Evolutionary conservation across 192 early-diverging fungal species (phyloP).

Genomic region (Coemansia javaensis): DNA sequence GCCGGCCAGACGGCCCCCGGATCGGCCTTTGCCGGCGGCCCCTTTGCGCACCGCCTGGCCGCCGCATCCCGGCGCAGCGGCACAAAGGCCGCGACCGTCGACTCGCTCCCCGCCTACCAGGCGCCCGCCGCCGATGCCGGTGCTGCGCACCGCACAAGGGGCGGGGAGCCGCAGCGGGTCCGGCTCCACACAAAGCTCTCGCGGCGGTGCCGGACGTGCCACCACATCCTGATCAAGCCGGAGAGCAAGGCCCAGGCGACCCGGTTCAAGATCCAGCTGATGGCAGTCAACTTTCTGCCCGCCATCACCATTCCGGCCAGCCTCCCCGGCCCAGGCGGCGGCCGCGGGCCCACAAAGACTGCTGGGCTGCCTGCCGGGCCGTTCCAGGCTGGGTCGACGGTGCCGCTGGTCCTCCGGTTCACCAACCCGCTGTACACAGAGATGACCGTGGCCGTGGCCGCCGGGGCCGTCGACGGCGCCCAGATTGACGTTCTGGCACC

Average conservation of each 20-base stretch:
- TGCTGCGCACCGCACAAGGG: slow-evolving; percentile 54
- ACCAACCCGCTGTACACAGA: slow-evolving; percentile 76
- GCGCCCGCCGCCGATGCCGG: slow-evolving; percentile 15
- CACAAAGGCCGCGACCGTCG: not conserved
- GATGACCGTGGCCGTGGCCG: slow-evolving; percentile 58
- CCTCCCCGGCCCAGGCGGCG: slow-evolving; percentile 11
- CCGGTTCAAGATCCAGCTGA: slow-evolving; percentile 83
- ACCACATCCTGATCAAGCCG: slow-evolving; percentile 86
- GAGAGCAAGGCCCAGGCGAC: slow-evolving; percentile 86
- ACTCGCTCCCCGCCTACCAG: slow-evolving; percentile 17
- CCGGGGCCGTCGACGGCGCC: slow-evolving; percentile 26
- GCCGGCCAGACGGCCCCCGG: no score
- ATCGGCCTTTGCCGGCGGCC: not conserved
- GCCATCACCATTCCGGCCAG: slow-evolving; percentile 57
- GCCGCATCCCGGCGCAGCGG: not conserved
- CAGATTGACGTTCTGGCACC: slow-evolving; percentile 58
- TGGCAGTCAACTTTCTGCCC: slow-evolving; percentile 78
- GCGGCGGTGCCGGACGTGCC: slow-evolving; percentile 81
- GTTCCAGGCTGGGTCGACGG: slow-evolving; percentile 40
- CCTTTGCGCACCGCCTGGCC: slow-evolving; percentile 27
- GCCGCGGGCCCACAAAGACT: no score
- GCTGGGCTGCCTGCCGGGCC: slow-evolving; percentile 19
- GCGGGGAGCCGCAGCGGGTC: slow-evolving; percentile 68
- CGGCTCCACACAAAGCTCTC: slow-evolving; percentile 81
- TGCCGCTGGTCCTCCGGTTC: slow-evolving; percentile 62